Conservation (phyloP, 345 rosid species). For the Aquilaria yunnanensis region DNA sequence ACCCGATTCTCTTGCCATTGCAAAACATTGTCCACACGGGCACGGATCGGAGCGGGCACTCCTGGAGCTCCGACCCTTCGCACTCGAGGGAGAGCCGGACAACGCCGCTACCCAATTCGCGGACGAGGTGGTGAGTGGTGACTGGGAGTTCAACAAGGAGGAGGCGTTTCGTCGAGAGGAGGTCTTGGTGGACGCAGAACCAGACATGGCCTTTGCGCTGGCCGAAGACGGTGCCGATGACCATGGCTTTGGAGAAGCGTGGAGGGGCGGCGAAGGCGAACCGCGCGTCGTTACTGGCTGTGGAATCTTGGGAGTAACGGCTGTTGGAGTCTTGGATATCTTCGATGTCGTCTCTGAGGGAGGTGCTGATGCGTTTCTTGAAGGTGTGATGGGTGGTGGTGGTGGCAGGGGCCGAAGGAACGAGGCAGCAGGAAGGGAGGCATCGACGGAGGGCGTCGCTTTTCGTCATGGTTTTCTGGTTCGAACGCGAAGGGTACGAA, state of each 20-base stretch:
- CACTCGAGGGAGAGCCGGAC: constrained; percentile 79
- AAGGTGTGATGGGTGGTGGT: constrained; percentile 14
- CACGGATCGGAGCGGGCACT: constrained; percentile 56
- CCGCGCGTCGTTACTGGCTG: constrained; percentile 13
- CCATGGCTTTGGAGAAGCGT: constrained; percentile 78
- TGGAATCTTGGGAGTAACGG: constrained; percentile 22
- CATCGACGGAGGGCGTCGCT: constrained; percentile 66
- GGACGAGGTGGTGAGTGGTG: constrained; percentile 52
- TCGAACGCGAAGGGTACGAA: background rate
- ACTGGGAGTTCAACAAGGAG: constrained; percentile 77
- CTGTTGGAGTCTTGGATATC: constrained; percentile 13
- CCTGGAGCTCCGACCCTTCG: constrained; percentile 35
- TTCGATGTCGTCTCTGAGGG: constrained; percentile 53
- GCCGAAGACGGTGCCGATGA: constrained; percentile 77
- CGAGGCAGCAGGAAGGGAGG: constrained; percentile 62
- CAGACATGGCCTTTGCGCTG: constrained; percentile 78
- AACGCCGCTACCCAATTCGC: constrained; percentile 67
- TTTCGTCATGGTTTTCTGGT: constrained; percentile 39
- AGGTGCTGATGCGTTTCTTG: constrained; percentile 74
- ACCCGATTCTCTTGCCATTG: constrained; percentile 61
- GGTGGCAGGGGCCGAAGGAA: constrained; percentile 27
- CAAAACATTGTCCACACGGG: constrained; percentile 70
- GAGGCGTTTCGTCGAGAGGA: constrained; percentile 59
- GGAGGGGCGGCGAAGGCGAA: constrained; percentile 17
- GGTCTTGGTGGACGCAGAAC: constrained; percentile 81